Percentiles rank a stretch among this genome's conserved stretches.
Conservation (phyloP, 1,284 basidiomycete species). For the Leccinum angustisporum region DNA sequence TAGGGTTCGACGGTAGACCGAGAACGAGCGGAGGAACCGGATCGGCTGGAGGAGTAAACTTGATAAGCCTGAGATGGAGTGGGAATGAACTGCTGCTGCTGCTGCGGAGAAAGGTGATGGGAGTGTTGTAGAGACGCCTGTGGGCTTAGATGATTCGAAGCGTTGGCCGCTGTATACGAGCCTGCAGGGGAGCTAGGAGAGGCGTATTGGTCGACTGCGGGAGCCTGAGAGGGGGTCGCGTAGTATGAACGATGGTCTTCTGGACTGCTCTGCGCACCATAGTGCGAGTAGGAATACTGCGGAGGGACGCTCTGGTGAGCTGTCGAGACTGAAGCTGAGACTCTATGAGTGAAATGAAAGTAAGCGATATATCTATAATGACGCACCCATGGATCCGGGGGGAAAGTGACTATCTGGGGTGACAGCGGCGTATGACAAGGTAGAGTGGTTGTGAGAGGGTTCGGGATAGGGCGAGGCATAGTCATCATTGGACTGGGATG, state of each 20-base stretch:
- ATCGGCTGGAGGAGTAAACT: slow-evolving; percentile 39
- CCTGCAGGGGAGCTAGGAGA: slow-evolving; percentile 22
- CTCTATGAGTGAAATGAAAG: slow-evolving; percentile 13
- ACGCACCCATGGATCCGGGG: slow-evolving; percentile 28
- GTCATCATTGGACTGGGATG: slow-evolving; percentile 24
- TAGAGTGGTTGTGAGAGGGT: slow-evolving; percentile 25
- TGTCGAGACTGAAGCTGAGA: slow-evolving; percentile 8
- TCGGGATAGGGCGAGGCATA: slow-evolving; percentile 25
- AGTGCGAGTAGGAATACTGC: slow-evolving; percentile 24
- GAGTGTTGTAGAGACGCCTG: slow-evolving; percentile 34
- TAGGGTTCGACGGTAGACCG: slow-evolving; percentile 34
- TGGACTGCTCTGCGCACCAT: slow-evolving; percentile 22
- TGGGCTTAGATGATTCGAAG: slow-evolving; percentile 34
- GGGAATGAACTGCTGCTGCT: slow-evolving; percentile 47
- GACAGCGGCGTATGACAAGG: slow-evolving; percentile 31
- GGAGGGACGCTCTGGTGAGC: slow-evolving; percentile 23
- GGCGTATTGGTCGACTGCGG: slow-evolving; percentile 23
- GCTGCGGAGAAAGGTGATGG: slow-evolving; percentile 19
- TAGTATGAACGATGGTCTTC: slow-evolving; percentile 32
- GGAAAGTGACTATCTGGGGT: slow-evolving; percentile 19
- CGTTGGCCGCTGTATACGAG: slow-evolving; percentile 24
- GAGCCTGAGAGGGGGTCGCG: slow-evolving; percentile 18
- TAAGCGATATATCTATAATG: background rate
- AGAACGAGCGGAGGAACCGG: slow-evolving; percentile 29
- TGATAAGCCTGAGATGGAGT: slow-evolving; percentile 51